Conservation (phyloP, 2,329 filamentous ascomycete genomes). For the Hymenoscyphus fructigenus region DNA sequence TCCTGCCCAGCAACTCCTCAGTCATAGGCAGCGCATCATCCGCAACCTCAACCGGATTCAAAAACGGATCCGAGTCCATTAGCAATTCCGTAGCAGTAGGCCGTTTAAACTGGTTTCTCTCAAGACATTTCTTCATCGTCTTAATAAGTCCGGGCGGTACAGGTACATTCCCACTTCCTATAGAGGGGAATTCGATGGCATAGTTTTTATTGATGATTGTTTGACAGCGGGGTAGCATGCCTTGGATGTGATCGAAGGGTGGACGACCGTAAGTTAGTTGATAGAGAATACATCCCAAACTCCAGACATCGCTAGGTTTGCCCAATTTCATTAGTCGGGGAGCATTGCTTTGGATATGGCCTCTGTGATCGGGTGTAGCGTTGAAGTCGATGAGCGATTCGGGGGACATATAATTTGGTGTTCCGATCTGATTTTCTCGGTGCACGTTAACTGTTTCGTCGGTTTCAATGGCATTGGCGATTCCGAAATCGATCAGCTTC, state of each 20-base stretch:
- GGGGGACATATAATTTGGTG: slow-evolving; percentile 98
- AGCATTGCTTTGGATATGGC: slow-evolving; percentile 38
- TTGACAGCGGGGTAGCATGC: slow-evolving; percentile 82
- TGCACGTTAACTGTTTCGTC: slow-evolving; percentile 98
- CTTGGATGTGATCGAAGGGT: slow-evolving; percentile 88
- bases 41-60: slow-evolving; percentile 58
- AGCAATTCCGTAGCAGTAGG: slow-evolving; percentile 65
- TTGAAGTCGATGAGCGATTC: slow-evolving; percentile 91
- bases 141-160: slow-evolving; percentile 60
- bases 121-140: slow-evolving; percentile 63
- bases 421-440: slow-evolving; percentile 91
- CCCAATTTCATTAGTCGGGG: slow-evolving; percentile 91
- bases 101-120: slow-evolving; percentile 59
- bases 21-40: slow-evolving; percentile 58
- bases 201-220: slow-evolving; percentile 81
- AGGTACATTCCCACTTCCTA: slow-evolving; percentile 63
- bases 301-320: slow-evolving; percentile 96
- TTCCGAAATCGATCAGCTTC: slow-evolving; percentile 98
- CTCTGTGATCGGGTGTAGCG: slow-evolving; percentile 42
- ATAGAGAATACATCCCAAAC: slow-evolving; percentile 91
- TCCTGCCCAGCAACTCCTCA: slow-evolving; percentile 60
- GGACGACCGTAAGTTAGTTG: slow-evolving; percentile 98
- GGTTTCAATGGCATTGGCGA: slow-evolving; percentile 93
- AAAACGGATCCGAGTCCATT: slow-evolving; percentile 57
- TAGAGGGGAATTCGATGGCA: slow-evolving; percentile 68